Conservation (phyloP, 192 early-diverging fungal genomes). For the Backusella tarrabulga region DNA sequence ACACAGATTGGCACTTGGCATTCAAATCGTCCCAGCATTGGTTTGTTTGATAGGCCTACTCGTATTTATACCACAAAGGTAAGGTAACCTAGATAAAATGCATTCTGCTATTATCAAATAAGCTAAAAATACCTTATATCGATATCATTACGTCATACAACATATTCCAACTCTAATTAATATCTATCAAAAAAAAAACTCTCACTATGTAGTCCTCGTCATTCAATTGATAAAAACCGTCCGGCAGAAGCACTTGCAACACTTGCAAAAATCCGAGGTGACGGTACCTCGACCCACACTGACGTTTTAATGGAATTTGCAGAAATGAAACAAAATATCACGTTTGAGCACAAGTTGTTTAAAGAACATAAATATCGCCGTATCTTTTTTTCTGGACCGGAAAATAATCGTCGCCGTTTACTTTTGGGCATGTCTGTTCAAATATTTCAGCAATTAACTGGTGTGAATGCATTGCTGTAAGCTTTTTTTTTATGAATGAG, state of each 20-base stretch:
- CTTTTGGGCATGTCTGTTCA: constrained; percentile 58
- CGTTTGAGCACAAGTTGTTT: constrained; percentile 43
- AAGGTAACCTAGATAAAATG: background rate
- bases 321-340: constrained; percentile 57
- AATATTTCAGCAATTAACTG: constrained; percentile 71
- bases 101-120: constrained; percentile 54
- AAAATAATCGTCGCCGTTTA: constrained; percentile 54
- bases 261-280: constrained; percentile 56
- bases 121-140: constrained; percentile 65
- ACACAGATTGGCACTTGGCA: constrained; percentile 76
- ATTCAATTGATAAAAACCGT: constrained; percentile 57
- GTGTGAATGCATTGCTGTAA: constrained; percentile 77
- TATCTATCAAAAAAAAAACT: background rate
- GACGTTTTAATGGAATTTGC: constrained; percentile 55
- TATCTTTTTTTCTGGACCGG: constrained; percentile 40
- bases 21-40: constrained; percentile 78
- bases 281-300: constrained; percentile 38
- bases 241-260: constrained; percentile 54
- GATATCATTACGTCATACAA: constrained; percentile 43
- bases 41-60: constrained; percentile 62
- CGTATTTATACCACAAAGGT: constrained; percentile 61
- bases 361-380: constrained; percentile 22
- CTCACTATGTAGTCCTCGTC: constrained; percentile 63
- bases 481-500: constrained; percentile 25
- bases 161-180: constrained; percentile 32